These are phyloP conservation scores for Suillus decipiens DNA, from an alignment of 768 basidiomycete genomes.

Conservation along the genomic window DNA sequence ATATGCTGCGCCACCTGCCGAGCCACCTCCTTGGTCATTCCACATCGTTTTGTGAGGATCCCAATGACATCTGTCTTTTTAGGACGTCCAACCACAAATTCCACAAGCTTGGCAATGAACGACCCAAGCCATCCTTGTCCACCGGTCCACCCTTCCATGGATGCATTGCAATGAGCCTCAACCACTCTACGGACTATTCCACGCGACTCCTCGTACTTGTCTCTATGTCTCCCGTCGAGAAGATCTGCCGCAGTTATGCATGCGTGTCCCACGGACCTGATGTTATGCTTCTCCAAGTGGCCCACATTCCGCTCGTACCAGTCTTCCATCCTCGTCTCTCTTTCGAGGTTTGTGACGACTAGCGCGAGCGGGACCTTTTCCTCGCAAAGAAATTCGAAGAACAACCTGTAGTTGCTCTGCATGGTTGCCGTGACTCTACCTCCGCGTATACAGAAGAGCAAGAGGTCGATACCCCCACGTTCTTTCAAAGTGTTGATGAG, in stretches of 20 bases:
- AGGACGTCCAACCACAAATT: conserved; percentile 22
- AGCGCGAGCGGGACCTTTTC: conserved; percentile 32
- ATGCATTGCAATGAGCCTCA: neutral
- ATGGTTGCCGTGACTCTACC: conserved; percentile 40
- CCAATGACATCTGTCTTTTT: conserved; percentile 21
- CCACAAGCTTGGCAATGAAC: conserved; percentile 15
- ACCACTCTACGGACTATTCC: neutral
- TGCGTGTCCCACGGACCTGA: conserved; percentile 36
- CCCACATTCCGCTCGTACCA: conserved; percentile 36
- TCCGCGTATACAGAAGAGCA: conserved; percentile 44
- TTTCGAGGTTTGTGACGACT: conserved; percentile 43
- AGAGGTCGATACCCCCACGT: conserved; percentile 40
- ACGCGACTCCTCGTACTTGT: conserved; percentile 38
- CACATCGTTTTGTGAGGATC: conserved; percentile 28
- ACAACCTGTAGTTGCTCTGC: conserved; percentile 42
- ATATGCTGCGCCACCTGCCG: neutral
- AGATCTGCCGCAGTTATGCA: conserved; percentile 39
- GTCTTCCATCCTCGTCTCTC: conserved; percentile 33
- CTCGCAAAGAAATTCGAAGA: conserved; percentile 44
- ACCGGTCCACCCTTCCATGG: conserved; percentile 14
- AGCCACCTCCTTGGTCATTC: conserved; percentile 14
- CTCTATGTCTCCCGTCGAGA: conserved; percentile 25
- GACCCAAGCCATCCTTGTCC: conserved; percentile 20
- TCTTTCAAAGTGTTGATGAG: conserved; percentile 36
- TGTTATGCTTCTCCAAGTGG: conserved; percentile 27